Conservation (phyloP, 495 filamentous ascomycete genomes). For the Delitschia confertaspora region DNA sequence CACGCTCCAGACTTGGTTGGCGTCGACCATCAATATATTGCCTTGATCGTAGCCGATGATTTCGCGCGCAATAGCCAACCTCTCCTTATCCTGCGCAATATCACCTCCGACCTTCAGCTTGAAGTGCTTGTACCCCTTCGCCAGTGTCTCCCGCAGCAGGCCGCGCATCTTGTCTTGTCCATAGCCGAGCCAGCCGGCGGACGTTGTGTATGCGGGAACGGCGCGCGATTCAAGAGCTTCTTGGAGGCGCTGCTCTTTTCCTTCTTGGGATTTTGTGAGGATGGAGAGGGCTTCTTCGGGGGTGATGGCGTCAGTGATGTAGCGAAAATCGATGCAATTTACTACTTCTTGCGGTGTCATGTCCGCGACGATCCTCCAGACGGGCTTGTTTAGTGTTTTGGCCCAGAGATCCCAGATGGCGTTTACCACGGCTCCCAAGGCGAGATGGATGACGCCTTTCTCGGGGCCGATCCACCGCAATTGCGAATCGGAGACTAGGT, state of each 20-base stretch:
- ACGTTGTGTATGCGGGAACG: constrained; percentile 86
- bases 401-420: constrained; percentile 95
- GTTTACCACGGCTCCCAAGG: constrained; percentile 83
- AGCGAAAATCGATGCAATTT: constrained; percentile 81
- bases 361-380: constrained; percentile 83
- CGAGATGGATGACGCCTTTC: constrained; percentile 90
- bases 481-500: constrained; percentile 82
- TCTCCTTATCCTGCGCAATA: constrained; percentile 58
- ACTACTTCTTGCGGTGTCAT: constrained; percentile 85
- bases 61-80: constrained; percentile 66
- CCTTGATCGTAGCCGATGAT: constrained; percentile 80
- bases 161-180: constrained; percentile 71
- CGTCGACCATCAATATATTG: constrained; percentile 89
- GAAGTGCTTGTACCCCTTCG: constrained; percentile 74
- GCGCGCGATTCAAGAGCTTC: constrained; percentile 63
- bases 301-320: constrained; percentile 88
- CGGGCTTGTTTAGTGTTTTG: constrained; percentile 73
- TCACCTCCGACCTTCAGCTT: constrained; percentile 81
- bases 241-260: constrained; percentile 56
- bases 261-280: constrained; percentile 50
- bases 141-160: constrained; percentile 62
- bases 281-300: constrained; percentile 73
- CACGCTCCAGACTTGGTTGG: constrained; percentile 91
- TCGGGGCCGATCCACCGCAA: constrained; percentile 93
- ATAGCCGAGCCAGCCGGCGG: constrained; percentile 92